phyloP scores from a whole-genome alignment of 192 early-diverging fungal species.

The Gonapodya prolifera region DNA sequence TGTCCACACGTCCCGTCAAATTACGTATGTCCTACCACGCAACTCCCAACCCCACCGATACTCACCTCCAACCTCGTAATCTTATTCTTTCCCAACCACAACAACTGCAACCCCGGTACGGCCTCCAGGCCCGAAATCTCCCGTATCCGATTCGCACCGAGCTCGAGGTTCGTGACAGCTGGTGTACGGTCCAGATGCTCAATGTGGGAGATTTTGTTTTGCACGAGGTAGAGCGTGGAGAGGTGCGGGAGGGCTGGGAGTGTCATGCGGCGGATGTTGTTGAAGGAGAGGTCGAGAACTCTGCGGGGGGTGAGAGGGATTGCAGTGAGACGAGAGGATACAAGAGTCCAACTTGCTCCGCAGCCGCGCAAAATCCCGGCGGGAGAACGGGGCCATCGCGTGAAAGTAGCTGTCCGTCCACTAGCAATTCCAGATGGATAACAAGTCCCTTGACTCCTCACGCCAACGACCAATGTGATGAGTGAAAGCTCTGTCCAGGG shows the following conservation, averaged over 20 bases:
- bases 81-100: slow-evolving; percentile 98
- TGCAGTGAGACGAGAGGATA: no score
- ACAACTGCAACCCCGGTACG: slow-evolving; percentile 68
- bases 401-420: no score
- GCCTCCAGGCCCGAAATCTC: slow-evolving; percentile 68
- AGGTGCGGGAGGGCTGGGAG: slow-evolving; percentile 24
- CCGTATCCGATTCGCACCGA: slow-evolving; percentile 90
- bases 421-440: no score
- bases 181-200: slow-evolving; percentile 54
- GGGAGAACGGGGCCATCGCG: no score
- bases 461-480: no score
- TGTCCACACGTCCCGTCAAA: not conserved
- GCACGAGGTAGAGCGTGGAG: slow-evolving; percentile 75
- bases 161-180: slow-evolving; percentile 71
- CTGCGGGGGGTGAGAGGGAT: slow-evolving; percentile 8
- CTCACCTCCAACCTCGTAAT: slow-evolving; percentile 63
- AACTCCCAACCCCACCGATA: not conserved
- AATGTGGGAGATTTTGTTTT: slow-evolving; percentile 81
- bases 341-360: no score
- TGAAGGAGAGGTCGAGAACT: slow-evolving; percentile 85
- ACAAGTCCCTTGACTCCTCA: no score
- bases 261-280: slow-evolving; percentile 77
- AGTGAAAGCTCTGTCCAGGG: no score
- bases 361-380: no score
- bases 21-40: not conserved